Evolutionary conservation across 495 filamentous ascomycete genomes (phyloP), one percentile per base, ranked within the genome.

Genomic region (Achaetomiella virescens): DNA sequence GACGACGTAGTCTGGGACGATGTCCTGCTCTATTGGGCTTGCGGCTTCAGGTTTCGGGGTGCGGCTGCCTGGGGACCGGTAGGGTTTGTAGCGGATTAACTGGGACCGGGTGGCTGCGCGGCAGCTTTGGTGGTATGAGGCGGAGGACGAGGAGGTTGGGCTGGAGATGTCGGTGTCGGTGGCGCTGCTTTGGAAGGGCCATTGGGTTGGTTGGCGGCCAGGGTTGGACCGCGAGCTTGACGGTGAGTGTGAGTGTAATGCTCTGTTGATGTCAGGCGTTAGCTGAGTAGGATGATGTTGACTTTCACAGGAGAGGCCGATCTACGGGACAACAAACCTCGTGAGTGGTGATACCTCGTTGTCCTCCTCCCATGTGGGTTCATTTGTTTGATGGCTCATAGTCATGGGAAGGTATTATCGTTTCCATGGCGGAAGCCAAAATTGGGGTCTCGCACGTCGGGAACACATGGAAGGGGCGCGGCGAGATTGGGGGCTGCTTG

Each of bases 1-100:
- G 53, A 71, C 63, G 22, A 76, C 71, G 48, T 76, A 78, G 50
- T 76, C 74, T 6, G 74, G 75, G 12, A 76, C 66, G 15, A 76
- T 53, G 55, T 68, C 67, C 44, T 62, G 63, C 41, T 70, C 64
- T 31, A 75, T 60, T 36, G 67, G 66, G 38, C 43, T 55, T 40
- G 47, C 35, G 41, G 15, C 48, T 48, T 15, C 31, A 43, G 31
- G 20, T 55, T 25, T n/a, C 9, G 17, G 5, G 61, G 22, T 46
- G 59, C n/a, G 58, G 63, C 44, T 63, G 55, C 60, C 42, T 44
- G 20, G n/a, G 15, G 6, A 21, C 3, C n/a, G 27, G 38, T 17
- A 21, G 37, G 49, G 37, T 15, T 24, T 15, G n/a, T 38, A 38
- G 36, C n/a, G n/a, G n/a, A n/a, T n/a, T 17, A 15, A 17, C 3